A percentile compares a stretch with the other conserved stretches of the same genome.
phyloP scores from a whole-genome alignment of 805 yeast species.

The Pichia sporocuriosa region DNA sequence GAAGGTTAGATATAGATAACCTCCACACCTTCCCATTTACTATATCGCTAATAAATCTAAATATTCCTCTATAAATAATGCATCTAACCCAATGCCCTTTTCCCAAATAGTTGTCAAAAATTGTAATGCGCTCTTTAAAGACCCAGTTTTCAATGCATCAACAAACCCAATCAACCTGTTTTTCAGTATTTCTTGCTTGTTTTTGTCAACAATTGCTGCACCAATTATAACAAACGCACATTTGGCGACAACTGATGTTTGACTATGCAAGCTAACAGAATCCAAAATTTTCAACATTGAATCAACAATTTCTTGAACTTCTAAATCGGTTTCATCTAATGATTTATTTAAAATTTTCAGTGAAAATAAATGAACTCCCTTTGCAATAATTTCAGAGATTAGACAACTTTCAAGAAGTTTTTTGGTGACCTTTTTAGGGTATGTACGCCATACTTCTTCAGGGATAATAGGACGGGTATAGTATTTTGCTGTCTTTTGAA shows the following conservation, averaged over 20 bases:
- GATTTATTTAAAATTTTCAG: conserved; percentile 12
- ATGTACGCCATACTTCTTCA: conserved; percentile 9
- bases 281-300: conserved; percentile 8
- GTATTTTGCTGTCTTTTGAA: conserved; percentile 11
- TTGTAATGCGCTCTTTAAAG: conserved; percentile 9
- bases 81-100: conserved; percentile 7
- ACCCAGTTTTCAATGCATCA: conserved; percentile 13
- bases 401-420: conserved; percentile 18
- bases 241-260: conserved; percentile 12
- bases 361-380: conserved; percentile 13
- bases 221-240: conserved; percentile 23
- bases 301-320: conserved; percentile 9
- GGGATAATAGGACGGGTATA: conserved; percentile 15
- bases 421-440: conserved; percentile 15
- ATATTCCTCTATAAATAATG: conserved; percentile 9
- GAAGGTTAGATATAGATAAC: not conserved
- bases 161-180: conserved; percentile 14
- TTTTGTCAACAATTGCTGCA: conserved; percentile 10
- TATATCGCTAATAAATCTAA: conserved; percentile 6
- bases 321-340: conserved; percentile 2
- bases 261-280: conserved; percentile 14
- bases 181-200: conserved; percentile 11
- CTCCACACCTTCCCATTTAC: not conserved
- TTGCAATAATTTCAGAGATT: conserved; percentile 15
- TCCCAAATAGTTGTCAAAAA: conserved; percentile 17